phyloP scores from a whole-genome alignment of 805 yeast genomes.

The Saccharomycodes ludwigii region DNA sequence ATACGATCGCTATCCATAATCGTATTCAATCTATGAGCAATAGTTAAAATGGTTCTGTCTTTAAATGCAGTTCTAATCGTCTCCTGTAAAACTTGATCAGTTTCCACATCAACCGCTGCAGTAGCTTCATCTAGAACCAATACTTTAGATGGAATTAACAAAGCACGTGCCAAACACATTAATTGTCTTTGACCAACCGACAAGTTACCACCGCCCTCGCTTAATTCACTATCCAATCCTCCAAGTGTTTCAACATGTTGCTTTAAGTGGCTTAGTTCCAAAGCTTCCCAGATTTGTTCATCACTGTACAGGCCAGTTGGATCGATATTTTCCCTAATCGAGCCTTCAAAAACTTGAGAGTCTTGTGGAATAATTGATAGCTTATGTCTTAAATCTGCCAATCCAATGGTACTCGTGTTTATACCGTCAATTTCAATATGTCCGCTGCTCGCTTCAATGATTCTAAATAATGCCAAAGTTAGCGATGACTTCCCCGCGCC shows the following conservation, averaged over 20 bases:
- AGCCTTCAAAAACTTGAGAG: conserved; percentile 83
- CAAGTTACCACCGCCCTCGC: conserved; percentile 61
- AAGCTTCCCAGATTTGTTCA: conserved; percentile 71
- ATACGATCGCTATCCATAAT: conserved; percentile 73
- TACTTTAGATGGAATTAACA: conserved; percentile 49
- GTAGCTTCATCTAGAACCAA: conserved; percentile 78
- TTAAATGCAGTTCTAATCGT: conserved; percentile 66
- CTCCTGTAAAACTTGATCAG: conserved; percentile 65
- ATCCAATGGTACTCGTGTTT: conserved; percentile 55
- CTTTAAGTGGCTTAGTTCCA: conserved; percentile 69
- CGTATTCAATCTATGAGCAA: conserved; percentile 77
- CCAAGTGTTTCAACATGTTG: conserved; percentile 46
- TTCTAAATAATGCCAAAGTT: conserved; percentile 72
- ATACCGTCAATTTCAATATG: conserved; percentile 59
- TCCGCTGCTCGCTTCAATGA: conserved; percentile 70
- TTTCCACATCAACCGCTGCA: conserved; percentile 80
- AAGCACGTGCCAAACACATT: conserved; percentile 72
- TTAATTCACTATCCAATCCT: conserved; percentile 41
- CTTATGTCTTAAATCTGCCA: conserved; percentile 63
- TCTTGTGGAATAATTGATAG: conserved; percentile 89
- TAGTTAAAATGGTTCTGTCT: conserved; percentile 68
- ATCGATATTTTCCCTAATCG: conserved; percentile 75
- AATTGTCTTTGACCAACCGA: conserved; percentile 72
- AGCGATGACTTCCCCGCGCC: conserved; percentile 93
- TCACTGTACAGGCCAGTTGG: conserved; percentile 61